Percentiles rank a stretch among this genome's conserved stretches.
These are phyloP conservation scores for Hypomontagnella monticulosa DNA, from an alignment of 495 filamentous ascomycete species.

Conservation along the genomic window DNA sequence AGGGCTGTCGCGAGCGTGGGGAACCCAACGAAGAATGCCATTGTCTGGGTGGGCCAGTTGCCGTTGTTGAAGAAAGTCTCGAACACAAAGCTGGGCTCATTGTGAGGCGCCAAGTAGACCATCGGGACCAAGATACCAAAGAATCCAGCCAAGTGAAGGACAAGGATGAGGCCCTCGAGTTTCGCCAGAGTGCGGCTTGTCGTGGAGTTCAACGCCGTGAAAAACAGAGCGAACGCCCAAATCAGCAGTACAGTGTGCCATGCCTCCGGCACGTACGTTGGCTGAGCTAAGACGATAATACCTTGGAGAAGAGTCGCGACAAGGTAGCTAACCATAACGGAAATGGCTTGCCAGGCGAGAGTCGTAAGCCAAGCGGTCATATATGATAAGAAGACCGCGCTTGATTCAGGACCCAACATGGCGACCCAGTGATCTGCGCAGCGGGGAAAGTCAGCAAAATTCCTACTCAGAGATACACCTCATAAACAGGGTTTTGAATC, in stretches of 20 bases:
- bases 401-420: slow-evolving; percentile 31
- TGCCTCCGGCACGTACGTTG: slow-evolving; percentile 40
- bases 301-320: slow-evolving; percentile 38
- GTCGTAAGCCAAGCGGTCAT: slow-evolving; percentile 40
- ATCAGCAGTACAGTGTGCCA: slow-evolving; percentile 56
- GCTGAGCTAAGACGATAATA: slow-evolving; percentile 56
- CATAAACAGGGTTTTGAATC: not conserved
- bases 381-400: slow-evolving; percentile 34
- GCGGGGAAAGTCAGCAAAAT: not conserved
- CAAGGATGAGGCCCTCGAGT: slow-evolving; percentile 56
- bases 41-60: slow-evolving; percentile 51
- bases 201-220: slow-evolving; percentile 55
- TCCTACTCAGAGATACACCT: not conserved
- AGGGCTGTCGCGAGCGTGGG: slow-evolving; percentile 24
- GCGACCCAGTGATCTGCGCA: slow-evolving; percentile 36
- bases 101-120: slow-evolving; percentile 56
- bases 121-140: slow-evolving; percentile 62
- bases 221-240: slow-evolving; percentile 50
- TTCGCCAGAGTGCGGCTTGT: slow-evolving; percentile 52
- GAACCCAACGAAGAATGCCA: slow-evolving; percentile 45
- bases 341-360: slow-evolving; percentile 33
- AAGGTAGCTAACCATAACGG: slow-evolving; percentile 18
- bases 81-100: slow-evolving; percentile 29
- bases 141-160: slow-evolving; percentile 61
- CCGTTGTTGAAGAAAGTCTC: slow-evolving; percentile 57